These are phyloP conservation scores for Bisporella sp. DNA, from an alignment of 2,329 filamentous ascomycete species.

Conservation along the genomic window DNA sequence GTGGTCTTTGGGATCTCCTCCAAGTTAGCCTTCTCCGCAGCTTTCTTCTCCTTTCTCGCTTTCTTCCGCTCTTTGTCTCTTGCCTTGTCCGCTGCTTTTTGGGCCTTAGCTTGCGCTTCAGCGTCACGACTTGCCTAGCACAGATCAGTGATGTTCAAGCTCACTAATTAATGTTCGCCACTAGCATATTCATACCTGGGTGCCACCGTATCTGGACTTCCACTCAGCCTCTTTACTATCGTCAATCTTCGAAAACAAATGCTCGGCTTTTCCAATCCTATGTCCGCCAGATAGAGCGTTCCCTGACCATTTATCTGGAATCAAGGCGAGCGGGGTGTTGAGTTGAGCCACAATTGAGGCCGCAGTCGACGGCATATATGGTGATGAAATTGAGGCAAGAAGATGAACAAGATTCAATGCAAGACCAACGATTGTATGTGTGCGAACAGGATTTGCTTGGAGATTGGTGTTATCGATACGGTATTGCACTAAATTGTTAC, in stretches of 20 bases:
- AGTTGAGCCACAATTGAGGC: slow-evolving; percentile 73
- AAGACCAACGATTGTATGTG: slow-evolving; percentile 53
- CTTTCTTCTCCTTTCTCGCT: slow-evolving; percentile 31
- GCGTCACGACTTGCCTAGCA: slow-evolving; percentile 46
- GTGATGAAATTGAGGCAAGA: slow-evolving; percentile 68
- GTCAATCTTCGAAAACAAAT: slow-evolving; percentile 79
- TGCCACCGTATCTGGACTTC: slow-evolving; percentile 67
- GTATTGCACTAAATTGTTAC: slow-evolving; percentile 50
- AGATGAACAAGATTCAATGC: slow-evolving; percentile 80
- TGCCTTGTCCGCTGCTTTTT: slow-evolving; percentile 30
- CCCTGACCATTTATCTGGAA: slow-evolving; percentile 61
- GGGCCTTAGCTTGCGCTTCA: slow-evolving; percentile 54
- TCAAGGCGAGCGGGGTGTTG: slow-evolving; percentile 45
- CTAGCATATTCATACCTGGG: slow-evolving; percentile 37
- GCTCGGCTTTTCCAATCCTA: slow-evolving; percentile 71
- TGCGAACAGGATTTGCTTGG: slow-evolving; percentile 29
- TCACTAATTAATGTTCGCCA: too few relatives aligned
- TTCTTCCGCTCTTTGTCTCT: slow-evolving; percentile 38
- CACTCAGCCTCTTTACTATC: slow-evolving; percentile 77
- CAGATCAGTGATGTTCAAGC: too few relatives aligned
- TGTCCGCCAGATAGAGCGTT: slow-evolving; percentile 63
- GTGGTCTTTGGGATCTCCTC: slow-evolving; percentile 20
- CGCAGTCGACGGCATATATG: slow-evolving; percentile 79
- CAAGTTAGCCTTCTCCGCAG: slow-evolving; percentile 14
- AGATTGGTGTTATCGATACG: slow-evolving; percentile 36